Conservation (phyloP, 1,139 yeast species). For the Blastobotrys capitulatus region DNA sequence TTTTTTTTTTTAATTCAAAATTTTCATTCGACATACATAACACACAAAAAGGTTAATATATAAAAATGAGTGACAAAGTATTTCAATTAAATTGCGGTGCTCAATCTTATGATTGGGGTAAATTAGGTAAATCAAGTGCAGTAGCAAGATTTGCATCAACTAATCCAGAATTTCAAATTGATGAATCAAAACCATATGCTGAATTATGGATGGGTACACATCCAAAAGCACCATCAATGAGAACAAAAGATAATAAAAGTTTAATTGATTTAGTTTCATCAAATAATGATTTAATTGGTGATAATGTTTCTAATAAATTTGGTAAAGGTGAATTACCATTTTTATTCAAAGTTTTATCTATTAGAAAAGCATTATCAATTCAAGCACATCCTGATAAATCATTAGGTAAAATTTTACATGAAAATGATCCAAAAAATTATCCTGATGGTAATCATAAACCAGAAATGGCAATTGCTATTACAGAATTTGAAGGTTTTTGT, state of each 20-base stretch:
- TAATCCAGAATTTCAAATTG: constrained; percentile 54
- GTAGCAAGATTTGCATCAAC: constrained; percentile 78
- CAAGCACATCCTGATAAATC: constrained; percentile 98
- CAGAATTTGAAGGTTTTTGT: constrained; percentile 95
- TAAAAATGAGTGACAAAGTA: constrained; percentile 19
- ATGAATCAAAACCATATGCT: constrained; percentile 55
- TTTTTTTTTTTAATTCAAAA: no score
- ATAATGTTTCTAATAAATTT: constrained; percentile 56
- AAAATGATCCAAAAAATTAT: constrained; percentile 82
- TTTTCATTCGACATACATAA: background rate
- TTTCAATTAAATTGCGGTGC: constrained; percentile 35
- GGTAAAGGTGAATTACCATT: constrained; percentile 80
- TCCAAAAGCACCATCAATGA: constrained; percentile 80
- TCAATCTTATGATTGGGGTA: constrained; percentile 43
- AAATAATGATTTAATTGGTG: constrained; percentile 56
- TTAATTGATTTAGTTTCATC: constrained; percentile 60
- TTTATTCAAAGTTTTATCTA: constrained; percentile 86
- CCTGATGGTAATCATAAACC: constrained; percentile 99
- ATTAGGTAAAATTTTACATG: constrained; percentile 70
- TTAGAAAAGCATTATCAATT: constrained; percentile 85
- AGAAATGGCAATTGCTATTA: constrained; percentile 97
- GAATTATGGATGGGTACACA: constrained; percentile 98
- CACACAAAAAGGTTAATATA: background rate
- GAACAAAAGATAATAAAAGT: constrained; percentile 46
- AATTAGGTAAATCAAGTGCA: constrained; percentile 69